Base-by-base conservation (phyloP, 768 basidiomycete genomes). In the Tubosaeta sp. region DNA sequence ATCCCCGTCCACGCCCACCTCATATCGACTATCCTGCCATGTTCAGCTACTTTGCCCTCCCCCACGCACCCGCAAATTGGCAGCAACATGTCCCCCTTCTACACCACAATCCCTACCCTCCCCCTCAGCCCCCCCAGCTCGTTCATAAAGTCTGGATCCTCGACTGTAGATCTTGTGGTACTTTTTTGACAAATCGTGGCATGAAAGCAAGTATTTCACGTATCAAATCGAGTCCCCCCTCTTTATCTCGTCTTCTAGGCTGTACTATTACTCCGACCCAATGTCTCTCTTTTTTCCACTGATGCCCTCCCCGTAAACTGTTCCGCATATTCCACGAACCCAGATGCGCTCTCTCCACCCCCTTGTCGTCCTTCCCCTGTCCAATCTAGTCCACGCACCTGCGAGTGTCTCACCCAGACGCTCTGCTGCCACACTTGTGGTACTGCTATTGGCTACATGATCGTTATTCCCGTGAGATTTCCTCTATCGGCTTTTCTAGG, bases 391-490 rank as follows among this genome's bases (percentile, higher is more conserved):
- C 56, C 65, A 43, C 80, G 88, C 38, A 90, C 89, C 9, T 93
- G 91, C 68, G 88, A 89, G 63, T 94, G 90, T 64, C 74, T 93
- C 41, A 93, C 91, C 3, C 87, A 90, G 66, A 84, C 84, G 0
- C 74, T 93, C 19, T 86, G 80, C 61, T 92, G 91, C 64, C 86
- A 88, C 62, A 83, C 82, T 9, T 93, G 91, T 68, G 91, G 91
- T 9, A 68, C 70, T 33, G 70, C 79, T 31, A 78, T 91, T 47
- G 91, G 91, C 29, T 92, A 89, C 65, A 85, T 86, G 83, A 88
- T 89, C 53, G 85, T 89, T 31, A 75, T 80, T 56, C 87, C 88
- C 33, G 75, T 75, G 57, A 65, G 68, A 62, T 51, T 48, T 27
- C 11, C 43, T 47, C 50, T 10, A 41, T 50, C 46, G 5, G 16